Evolutionary conservation across 331 rosid genomes (phyloP).

Genomic region (Pyracantha coccinea): DNA sequence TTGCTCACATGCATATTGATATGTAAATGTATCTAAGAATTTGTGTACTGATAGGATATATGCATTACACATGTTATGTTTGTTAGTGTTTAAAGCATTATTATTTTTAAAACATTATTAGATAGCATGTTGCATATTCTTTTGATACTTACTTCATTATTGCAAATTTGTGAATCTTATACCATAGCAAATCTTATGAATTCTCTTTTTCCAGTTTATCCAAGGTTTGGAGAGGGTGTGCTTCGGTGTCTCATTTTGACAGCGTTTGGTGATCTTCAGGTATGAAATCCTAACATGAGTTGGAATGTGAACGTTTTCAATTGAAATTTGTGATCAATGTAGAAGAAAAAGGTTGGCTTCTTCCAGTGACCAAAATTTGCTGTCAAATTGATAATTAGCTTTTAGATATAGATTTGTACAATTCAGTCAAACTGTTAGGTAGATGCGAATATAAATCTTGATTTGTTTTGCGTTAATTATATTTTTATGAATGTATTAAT

Average conservation of each 20-base stretch:
- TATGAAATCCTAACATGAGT: slow-evolving; percentile 19
- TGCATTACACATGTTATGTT: neutral
- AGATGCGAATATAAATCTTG: too few species aligned
- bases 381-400: too few species aligned
- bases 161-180: neutral
- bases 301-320: neutral
- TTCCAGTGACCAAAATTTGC: too few species aligned
- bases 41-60: neutral
- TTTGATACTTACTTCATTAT: neutral
- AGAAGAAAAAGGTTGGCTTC: too few species aligned
- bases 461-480: too few species aligned
- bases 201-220: slow-evolving; percentile 55
- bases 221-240: slow-evolving; percentile 72
- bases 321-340: too few species aligned
- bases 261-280: slow-evolving; percentile 93
- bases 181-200: slow-evolving; percentile 16
- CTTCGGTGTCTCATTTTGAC: slow-evolving; percentile 71
- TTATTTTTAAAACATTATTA: neutral
- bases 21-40: neutral
- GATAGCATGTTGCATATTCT: neutral
- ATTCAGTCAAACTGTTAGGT: too few species aligned
- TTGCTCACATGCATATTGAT: neutral
- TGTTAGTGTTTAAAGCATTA: neutral
- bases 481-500: too few species aligned
- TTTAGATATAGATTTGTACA: too few species aligned